A percentile compares a stretch with the other conserved stretches of the same genome.
phyloP scores from a whole-genome alignment of 2,329 filamentous ascomycete species.

The Aureobasidium pullulans region DNA sequence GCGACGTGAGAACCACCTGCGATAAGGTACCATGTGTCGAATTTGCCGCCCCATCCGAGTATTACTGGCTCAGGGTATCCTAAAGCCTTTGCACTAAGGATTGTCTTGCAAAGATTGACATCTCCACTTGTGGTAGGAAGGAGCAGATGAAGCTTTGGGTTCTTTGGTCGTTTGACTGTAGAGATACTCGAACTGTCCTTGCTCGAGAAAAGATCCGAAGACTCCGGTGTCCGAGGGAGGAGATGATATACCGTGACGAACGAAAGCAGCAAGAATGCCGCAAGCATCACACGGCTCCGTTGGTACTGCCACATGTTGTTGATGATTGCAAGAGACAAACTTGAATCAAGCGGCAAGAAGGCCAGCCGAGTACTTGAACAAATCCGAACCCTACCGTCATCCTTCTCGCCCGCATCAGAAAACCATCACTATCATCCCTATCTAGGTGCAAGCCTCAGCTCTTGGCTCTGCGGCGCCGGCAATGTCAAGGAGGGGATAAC shows the following conservation, averaged over 20 bases:
- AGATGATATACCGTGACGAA: neutral
- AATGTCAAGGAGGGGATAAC: no score
- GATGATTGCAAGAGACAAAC: no score
- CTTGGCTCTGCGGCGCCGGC: no score
- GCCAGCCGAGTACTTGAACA: no score
- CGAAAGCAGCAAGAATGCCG: neutral
- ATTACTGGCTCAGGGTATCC: slow-evolving; percentile 21
- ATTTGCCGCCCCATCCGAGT: slow-evolving; percentile 19
- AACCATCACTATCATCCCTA: neutral
- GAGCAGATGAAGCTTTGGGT: slow-evolving; percentile 44
- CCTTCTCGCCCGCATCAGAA: neutral
- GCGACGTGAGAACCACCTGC: slow-evolving; percentile 18
- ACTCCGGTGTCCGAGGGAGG: neutral
- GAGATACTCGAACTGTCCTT: neutral
- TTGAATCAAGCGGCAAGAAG: no score
- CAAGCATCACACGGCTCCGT: neutral
- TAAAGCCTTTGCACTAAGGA: slow-evolving; percentile 19
- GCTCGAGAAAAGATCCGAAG: neutral
- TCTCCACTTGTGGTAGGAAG: slow-evolving; percentile 42
- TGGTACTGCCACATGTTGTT: neutral
- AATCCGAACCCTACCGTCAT: no score
- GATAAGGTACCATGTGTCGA: neutral
- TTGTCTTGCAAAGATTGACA: slow-evolving; percentile 23
- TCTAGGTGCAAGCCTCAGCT: neutral
- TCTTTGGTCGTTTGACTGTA: neutral